A percentile compares a stretch with the other conserved stretches of the same genome.
Conservation (phyloP, 2,329 filamentous ascomycete species). For the Phaeosphaeria sp. region DNA sequence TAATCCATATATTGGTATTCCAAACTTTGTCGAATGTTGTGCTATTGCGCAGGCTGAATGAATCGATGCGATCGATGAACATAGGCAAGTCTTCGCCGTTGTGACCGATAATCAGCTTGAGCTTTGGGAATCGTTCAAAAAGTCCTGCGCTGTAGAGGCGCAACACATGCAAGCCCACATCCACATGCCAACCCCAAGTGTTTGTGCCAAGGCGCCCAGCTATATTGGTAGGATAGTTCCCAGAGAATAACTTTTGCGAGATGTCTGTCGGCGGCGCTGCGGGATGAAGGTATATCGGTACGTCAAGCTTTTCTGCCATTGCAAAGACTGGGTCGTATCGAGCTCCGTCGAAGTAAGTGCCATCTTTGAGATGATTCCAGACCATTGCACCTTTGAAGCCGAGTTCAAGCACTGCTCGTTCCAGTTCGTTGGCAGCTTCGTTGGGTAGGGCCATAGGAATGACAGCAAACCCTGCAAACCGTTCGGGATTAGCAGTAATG, state of each 20-base stretch:
- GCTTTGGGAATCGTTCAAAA: constrained; percentile 60
- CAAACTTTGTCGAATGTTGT: constrained; percentile 56
- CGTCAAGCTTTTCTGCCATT: constrained; percentile 39
- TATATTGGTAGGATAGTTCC: constrained; percentile 44
- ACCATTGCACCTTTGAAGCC: constrained; percentile 57
- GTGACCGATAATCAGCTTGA: constrained; percentile 63
- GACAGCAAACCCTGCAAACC: constrained; percentile 52
- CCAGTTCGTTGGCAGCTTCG: constrained; percentile 45
- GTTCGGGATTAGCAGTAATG: constrained; percentile 28
- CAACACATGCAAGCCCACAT: constrained; percentile 56
- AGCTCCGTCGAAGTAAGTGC: constrained; percentile 54
- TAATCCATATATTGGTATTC: constrained; percentile 63
- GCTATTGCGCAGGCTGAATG: constrained; percentile 20
- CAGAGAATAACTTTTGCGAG: constrained; percentile 58
- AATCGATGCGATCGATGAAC: constrained; percentile 8
- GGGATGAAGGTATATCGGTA: constrained; percentile 1
- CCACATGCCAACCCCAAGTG: constrained; percentile 62
- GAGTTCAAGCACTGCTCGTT: constrained; percentile 48
- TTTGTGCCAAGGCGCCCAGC: constrained; percentile 41
- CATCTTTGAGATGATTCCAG: constrained; percentile 38
- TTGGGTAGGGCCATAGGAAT: constrained; percentile 48
- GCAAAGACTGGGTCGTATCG: constrained; percentile 52
- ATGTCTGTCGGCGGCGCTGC: background rate
- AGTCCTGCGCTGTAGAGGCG: constrained; percentile 58
- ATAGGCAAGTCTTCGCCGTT: constrained; percentile 64